Evolutionary conservation across 2,329 filamentous ascomycete species (phyloP), one percentile per base, ranked within the genome.

Genomic region (Fonsecaea multimorphosa): DNA sequence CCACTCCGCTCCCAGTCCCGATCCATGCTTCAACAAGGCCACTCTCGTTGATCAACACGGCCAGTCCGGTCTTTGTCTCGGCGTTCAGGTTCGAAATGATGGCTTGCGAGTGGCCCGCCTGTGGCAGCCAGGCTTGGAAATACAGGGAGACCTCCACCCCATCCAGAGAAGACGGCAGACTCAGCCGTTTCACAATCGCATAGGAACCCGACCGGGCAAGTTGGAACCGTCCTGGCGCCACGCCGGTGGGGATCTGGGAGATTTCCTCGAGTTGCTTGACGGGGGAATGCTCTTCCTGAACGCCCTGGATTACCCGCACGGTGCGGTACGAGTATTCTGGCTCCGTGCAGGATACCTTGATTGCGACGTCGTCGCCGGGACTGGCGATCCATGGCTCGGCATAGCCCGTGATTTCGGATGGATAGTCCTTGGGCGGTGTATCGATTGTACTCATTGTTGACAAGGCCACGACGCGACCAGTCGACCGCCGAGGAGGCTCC

Each of bases 291-390:
- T 57, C 38, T 12, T 49, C 36, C 6, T 63, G 46, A 16, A 62
- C 32, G 22, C 68, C 68, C 27, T 70, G 68, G 12, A 68, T 38
- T 7, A 67, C 49, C 12, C 68, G 58, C 2, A 70, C 68, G 3
- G 61, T 58, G 12, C 58, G 58, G 52, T 67, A 68, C n/a, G 52
- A 61, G 29, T 70, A 70, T 27, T 63, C 60, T 6, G 65, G 59
- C 46, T 68, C 68, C 11, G 68, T 70, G 27, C 58, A 68, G 4
- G 68, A 70, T 16, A 70, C 61, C 44, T 68, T 68, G 31, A 68
- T 58, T 14, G 55, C 63, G 7, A 68, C 57, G 12, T 57, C 36
- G 1, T 66, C 66, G 0, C 64, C 66, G 7, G 67, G 67, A 11
- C 19, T 31, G 6, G 31, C 57, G 9, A 69, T 69, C 67, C 67